Conservation (phyloP, 192 early-diverging fungal species). For the Linnemannia elongata region DNA sequence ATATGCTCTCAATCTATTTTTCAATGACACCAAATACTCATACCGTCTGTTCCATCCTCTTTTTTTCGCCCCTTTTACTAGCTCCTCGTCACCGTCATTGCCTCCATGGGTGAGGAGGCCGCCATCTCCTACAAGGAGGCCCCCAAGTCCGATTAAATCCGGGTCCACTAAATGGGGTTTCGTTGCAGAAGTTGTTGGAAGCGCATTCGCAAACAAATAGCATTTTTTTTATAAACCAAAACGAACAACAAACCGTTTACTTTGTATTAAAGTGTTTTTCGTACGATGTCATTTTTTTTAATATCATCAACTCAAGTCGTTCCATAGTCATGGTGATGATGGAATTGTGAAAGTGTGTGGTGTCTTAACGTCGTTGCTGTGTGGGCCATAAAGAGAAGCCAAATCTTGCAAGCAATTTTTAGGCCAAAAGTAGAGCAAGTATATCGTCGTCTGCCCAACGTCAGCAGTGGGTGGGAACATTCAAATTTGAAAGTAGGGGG, state of each 20-base stretch:
- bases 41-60: background rate
- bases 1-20: constrained; percentile 2
- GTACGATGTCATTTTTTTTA: background rate
- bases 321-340: too few relatives aligned
- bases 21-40: background rate
- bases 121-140: constrained; percentile 87
- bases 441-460: too few relatives aligned
- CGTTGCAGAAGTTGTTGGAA: constrained; percentile 19
- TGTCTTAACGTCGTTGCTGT: too few relatives aligned
- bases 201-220: constrained; percentile 22
- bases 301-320: background rate
- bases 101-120: constrained; percentile 95
- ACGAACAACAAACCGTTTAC: constrained; percentile 1
- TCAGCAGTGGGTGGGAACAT: background rate
- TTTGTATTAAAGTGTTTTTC: constrained; percentile 23
- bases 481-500: background rate
- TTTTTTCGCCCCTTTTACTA: constrained; percentile 57
- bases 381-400: background rate
- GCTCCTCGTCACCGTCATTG: constrained; percentile 85
- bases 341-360: too few relatives aligned
- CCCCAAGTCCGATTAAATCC: constrained; percentile 63
- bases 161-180: background rate
- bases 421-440: background rate
- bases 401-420: background rate
- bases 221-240: constrained; percentile 16